Conservation (phyloP, 805 yeast genomes). For the Blastobotrys mokoenaii region DNA sequence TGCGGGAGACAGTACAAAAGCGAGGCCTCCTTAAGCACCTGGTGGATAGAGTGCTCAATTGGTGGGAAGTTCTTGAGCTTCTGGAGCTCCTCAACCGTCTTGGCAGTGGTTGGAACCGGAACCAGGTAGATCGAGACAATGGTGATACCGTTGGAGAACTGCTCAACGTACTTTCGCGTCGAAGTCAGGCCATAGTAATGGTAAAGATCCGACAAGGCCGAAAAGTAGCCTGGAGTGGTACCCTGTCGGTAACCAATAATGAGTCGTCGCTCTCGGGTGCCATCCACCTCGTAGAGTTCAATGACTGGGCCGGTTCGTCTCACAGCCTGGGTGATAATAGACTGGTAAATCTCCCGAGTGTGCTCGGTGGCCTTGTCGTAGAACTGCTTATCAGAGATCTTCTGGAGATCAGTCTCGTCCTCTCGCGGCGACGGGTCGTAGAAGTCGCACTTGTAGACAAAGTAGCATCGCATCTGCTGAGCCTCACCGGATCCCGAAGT, state of each 20-base stretch:
- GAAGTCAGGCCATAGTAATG: conserved; percentile 80
- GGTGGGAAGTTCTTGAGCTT: conserved; percentile 32
- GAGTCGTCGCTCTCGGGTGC: conserved; percentile 75
- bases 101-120: conserved; percentile 43
- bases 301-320: conserved; percentile 86
- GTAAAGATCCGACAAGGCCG: conserved; percentile 79
- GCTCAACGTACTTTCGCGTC: conserved; percentile 88
- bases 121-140: conserved; percentile 79
- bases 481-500: conserved; percentile 14
- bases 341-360: conserved; percentile 70
- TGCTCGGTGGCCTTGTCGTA: conserved; percentile 67
- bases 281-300: conserved; percentile 73
- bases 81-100: conserved; percentile 25
- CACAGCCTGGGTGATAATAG: conserved; percentile 59
- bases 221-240: conserved; percentile 77
- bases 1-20: conserved; percentile 85
- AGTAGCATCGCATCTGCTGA: conserved; percentile 60
- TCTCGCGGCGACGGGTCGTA: conserved; percentile 24
- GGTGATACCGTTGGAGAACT: conserved; percentile 82
- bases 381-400: conserved; percentile 74
- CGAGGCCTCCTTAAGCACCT: conserved; percentile 90
- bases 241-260: conserved; percentile 82
- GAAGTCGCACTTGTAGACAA: conserved; percentile 71
- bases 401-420: conserved; percentile 45
- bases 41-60: conserved; percentile 71